phyloP scores from a whole-genome alignment of 805 yeast species.

The Candida mattraensis region DNA sequence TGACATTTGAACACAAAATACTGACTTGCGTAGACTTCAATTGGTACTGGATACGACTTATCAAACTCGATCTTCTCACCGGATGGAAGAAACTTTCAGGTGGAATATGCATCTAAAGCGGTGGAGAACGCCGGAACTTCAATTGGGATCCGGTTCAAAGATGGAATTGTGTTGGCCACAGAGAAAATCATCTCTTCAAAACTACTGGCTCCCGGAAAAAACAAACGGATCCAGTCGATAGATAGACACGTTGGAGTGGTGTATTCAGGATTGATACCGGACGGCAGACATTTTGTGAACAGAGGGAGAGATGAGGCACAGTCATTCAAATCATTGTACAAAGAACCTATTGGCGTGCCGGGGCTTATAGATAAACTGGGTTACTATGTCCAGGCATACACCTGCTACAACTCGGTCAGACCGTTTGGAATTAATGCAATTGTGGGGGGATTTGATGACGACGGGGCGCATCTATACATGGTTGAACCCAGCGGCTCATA shows the following conservation, averaged over 20 bases:
- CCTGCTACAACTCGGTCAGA: slow-evolving; percentile 94
- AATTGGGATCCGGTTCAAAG: slow-evolving; percentile 86
- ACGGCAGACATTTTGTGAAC: slow-evolving; percentile 89
- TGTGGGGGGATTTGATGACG: slow-evolving; percentile 88
- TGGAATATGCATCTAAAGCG: slow-evolving; percentile 95
- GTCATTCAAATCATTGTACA: slow-evolving; percentile 73
- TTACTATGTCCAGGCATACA: slow-evolving; percentile 89
- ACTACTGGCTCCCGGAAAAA: slow-evolving; percentile 83
- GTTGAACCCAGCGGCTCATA: slow-evolving; percentile 95
- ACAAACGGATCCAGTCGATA: slow-evolving; percentile 87
- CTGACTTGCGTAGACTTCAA: slow-evolving; percentile 75
- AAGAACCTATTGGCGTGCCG: slow-evolving; percentile 74
- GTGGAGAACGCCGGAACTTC: slow-evolving; percentile 98
- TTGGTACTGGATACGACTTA: slow-evolving; percentile 98
- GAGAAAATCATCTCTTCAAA: slow-evolving; percentile 89
- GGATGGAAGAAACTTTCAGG: slow-evolving; percentile 95
- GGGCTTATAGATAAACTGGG: slow-evolving; percentile 86
- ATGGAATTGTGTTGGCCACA: slow-evolving; percentile 96
- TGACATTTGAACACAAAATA: too few species aligned
- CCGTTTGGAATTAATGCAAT: slow-evolving; percentile 95
- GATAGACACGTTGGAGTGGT: slow-evolving; percentile 94
- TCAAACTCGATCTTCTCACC: slow-evolving; percentile 94
- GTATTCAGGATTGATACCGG: slow-evolving; percentile 93
- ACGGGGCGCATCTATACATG: slow-evolving; percentile 89
- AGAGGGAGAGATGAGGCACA: slow-evolving; percentile 92